These are phyloP conservation scores for Polygonum maritimum DNA, from an alignment of 148 eudicot species.

Conservation along the genomic window DNA sequence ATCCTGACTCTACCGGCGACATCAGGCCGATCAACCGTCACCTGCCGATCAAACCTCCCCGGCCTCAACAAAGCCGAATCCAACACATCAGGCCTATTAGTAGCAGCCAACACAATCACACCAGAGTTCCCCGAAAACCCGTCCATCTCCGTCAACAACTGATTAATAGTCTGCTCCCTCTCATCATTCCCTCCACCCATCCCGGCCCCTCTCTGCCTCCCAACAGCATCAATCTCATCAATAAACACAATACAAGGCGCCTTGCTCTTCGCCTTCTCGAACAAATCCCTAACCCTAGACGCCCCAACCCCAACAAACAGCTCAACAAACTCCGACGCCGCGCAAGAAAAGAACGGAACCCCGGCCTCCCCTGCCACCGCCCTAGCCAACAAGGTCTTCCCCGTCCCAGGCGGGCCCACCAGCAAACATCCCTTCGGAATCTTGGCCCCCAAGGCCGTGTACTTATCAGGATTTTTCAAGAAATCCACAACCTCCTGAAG, in stretches of 20 bases:
- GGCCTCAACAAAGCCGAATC: slow-evolving; percentile 98
- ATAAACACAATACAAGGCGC: slow-evolving; percentile 98
- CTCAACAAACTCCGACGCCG: slow-evolving; percentile 94
- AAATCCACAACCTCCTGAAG: slow-evolving; percentile 99
- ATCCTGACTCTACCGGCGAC: slow-evolving; percentile 97
- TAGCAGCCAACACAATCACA: slow-evolving; percentile 94
- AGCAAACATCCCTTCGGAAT: slow-evolving; percentile 93
- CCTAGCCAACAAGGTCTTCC: slow-evolving; percentile 84
- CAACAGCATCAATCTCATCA: slow-evolving; percentile 98
- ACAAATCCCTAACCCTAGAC: slow-evolving; percentile 91
- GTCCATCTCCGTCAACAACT: slow-evolving; percentile 99
- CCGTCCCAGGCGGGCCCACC: slow-evolving; percentile 97
- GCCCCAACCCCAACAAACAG: slow-evolving; percentile 98
- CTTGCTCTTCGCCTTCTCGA: slow-evolving; percentile 88
- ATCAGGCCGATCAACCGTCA: slow-evolving; percentile 94
- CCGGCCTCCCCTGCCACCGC: slow-evolving; percentile 98
- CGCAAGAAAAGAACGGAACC: slow-evolving; percentile 84
- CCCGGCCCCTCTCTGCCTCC: slow-evolving; percentile 99
- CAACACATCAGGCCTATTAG: slow-evolving; percentile 95
- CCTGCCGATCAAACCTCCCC: slow-evolving; percentile 99
- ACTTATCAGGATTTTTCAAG: slow-evolving; percentile 93
- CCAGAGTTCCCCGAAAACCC: slow-evolving; percentile 97
- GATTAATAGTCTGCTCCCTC: slow-evolving; percentile 98
- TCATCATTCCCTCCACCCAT: slow-evolving; percentile 98
- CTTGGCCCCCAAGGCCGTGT: slow-evolving; percentile 89